These are phyloP conservation scores for Rhododendron ovatum DNA, from an alignment of 148 eudicot genomes.

Conservation along the genomic window DNA sequence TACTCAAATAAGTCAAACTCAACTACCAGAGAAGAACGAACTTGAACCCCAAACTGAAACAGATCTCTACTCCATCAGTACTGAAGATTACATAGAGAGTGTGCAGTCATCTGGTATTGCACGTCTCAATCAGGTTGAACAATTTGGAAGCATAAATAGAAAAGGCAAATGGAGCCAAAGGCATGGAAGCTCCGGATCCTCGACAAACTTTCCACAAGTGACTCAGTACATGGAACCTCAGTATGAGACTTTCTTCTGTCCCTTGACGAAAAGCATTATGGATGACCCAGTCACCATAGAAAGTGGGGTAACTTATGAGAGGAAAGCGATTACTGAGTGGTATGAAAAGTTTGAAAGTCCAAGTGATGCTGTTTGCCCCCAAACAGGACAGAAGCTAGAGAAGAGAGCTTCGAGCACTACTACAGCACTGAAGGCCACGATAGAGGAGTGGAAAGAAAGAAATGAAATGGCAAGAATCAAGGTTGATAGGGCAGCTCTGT, in stretches of 20 bases:
- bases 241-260: conserved; percentile 65
- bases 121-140: conserved; percentile 14
- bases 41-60: conserved; percentile 22
- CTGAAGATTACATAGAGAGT: conserved; percentile 32
- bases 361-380: conserved; percentile 48
- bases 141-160: conserved; percentile 35
- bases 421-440: conserved; percentile 52
- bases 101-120: conserved; percentile 31
- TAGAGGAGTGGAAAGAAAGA: conserved; percentile 74
- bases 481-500: conserved; percentile 50
- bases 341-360: conserved; percentile 31
- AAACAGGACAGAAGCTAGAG: conserved; percentile 42
- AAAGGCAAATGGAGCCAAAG: conserved; percentile 19
- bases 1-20: conserved; percentile 10
- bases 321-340: conserved; percentile 51
- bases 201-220: conserved; percentile 26
- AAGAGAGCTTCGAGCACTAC: conserved; percentile 47
- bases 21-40: conserved; percentile 12
- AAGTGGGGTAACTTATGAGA: conserved; percentile 72
- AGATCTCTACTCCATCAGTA: conserved; percentile 49
- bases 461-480: conserved; percentile 62
- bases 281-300: conserved; percentile 76
- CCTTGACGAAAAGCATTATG: conserved; percentile 66
- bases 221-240: conserved; percentile 57
- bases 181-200: conserved; percentile 27